phyloP scores from a whole-genome alignment of 2,329 filamentous ascomycete genomes.

The Peltaster fructicola region DNA sequence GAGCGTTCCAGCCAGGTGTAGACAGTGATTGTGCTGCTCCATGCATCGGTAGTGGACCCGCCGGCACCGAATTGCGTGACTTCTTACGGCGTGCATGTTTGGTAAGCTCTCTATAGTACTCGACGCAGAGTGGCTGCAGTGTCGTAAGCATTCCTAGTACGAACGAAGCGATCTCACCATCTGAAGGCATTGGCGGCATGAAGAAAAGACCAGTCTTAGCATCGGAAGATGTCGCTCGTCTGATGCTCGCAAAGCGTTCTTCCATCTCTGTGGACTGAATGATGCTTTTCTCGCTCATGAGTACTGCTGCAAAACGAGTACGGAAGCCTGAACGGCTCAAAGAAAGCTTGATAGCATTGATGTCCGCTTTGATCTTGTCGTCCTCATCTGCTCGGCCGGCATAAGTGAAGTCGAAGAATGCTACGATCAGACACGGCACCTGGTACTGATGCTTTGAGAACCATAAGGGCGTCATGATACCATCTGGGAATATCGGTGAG shows the following conservation, averaged over 20 bases:
- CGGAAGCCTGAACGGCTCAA: conserved; percentile 58
- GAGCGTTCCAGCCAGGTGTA: conserved; percentile 73
- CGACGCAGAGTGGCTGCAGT: conserved; percentile 56
- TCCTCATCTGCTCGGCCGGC: conserved; percentile 51
- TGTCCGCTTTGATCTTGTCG: conserved; percentile 69
- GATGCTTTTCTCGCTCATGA: conserved; percentile 54
- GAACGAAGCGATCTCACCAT: conserved; percentile 54
- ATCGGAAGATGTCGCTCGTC: conserved; percentile 63
- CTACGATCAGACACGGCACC: conserved; percentile 62
- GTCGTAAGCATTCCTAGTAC: conserved; percentile 54
- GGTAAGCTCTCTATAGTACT: conserved; percentile 90
- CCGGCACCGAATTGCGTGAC: conserved; percentile 57
- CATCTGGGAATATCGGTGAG: conserved; percentile 76
- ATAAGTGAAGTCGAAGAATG: conserved; percentile 56
- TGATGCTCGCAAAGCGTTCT: conserved; percentile 62
- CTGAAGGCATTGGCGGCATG: conserved; percentile 54
- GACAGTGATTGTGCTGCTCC: conserved; percentile 78
- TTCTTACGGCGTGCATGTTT: conserved; percentile 82
- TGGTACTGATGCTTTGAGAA: conserved; percentile 74
- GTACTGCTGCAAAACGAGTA: conserved; percentile 56
- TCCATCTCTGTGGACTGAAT: conserved; percentile 44
- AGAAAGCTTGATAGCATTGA: conserved; percentile 56
- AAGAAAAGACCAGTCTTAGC: conserved; percentile 68
- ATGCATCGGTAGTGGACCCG: conserved; percentile 46
- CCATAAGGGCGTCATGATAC: conserved; percentile 67